Evolutionary conservation across 31 red algal genomes (phyloP), one percentile per base, ranked within the genome.

Genomic region (Odonthalia washingtoniensis): DNA sequence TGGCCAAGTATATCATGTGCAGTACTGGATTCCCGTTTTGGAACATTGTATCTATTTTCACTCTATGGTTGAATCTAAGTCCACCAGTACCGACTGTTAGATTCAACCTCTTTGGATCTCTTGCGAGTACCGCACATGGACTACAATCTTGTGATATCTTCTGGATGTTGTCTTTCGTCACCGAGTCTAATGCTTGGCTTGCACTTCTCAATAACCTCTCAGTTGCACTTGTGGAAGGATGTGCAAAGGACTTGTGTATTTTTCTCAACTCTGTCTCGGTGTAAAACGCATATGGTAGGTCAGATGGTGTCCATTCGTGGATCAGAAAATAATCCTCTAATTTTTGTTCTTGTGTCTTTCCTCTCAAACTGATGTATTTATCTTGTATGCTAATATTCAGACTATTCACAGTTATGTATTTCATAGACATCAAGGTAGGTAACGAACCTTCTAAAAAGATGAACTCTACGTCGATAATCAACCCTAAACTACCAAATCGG

Each of bases 61-160:
- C 83, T 28, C 46, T 0, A 69, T 87, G 83, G 60, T 76, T 87
- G 65, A 39, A 84, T 34, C 63, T 60, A 31, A 84, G n/a, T n/a
- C 46, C 81, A 27, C 70, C 81, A 18, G 65, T 87, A 24, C 83
- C 83, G 35, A 76, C 46, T 16, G 45, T 70, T 12, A 87, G 24
- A 26, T 87, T 87, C 49, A 76, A 87, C 57, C 83, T 75, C 32
- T 46, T 9, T 3, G 83, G 72, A 6, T 1, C 24, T 53, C 70
- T 34, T 65, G 83, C 83, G 26, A 68, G 26, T 0, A 0, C 46
- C 12, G 70, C 70, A 1, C 70, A 87, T 41, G 57, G 14, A 36
- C 43, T 0, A 40, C 28, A 84, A 39, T 67, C 37, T 37, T 65
- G 40, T 5, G 1, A 64, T 49, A 66, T n/a, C 4, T 87, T 70